A percentile compares a stretch with the other conserved stretches of the same genome.
phyloP scores from a whole-genome alignment of 2,329 filamentous ascomycete species.

The Capronia americana region DNA sequence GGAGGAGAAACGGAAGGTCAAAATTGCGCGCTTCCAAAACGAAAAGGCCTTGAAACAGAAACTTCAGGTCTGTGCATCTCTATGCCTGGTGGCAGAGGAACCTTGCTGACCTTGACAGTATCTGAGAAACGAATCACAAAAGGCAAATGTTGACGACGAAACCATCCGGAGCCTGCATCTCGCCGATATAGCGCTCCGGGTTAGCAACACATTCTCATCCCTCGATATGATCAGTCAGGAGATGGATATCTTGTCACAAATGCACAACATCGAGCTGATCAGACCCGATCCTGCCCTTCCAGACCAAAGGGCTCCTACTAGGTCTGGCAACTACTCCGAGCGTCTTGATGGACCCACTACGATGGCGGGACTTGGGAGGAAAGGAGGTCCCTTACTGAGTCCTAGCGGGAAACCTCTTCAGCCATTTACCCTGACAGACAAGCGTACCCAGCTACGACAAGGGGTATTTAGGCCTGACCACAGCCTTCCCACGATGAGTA shows the following conservation, averaged over 20 bases:
- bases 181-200: slow-evolving; percentile 73
- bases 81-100: slow-evolving; percentile 23
- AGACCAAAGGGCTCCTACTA: slow-evolving; percentile 42
- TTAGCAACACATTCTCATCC: slow-evolving; percentile 81
- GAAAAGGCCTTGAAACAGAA: slow-evolving; percentile 86
- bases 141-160: slow-evolving; percentile 70
- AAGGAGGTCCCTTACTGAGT: slow-evolving; percentile 75
- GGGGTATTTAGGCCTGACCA: slow-evolving; percentile 91
- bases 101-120: slow-evolving; percentile 28
- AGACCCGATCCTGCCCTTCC: slow-evolving; percentile 41
- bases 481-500: slow-evolving; percentile 94
- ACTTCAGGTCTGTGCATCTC: slow-evolving; percentile 67
- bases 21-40: slow-evolving; percentile 82
- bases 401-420: slow-evolving; percentile 82
- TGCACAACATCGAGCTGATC: slow-evolving; percentile 62
- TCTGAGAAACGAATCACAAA: slow-evolving; percentile 32
- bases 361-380: slow-evolving; percentile 55
- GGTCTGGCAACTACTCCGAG: slow-evolving; percentile 65
- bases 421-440: slow-evolving; percentile 85
- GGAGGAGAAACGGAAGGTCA: slow-evolving; percentile 75
- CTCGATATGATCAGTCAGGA: slow-evolving; percentile 89
- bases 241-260: slow-evolving; percentile 77
- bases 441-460: slow-evolving; percentile 73
- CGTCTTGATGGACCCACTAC: slow-evolving; percentile 72
- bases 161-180: slow-evolving; percentile 79